A percentile compares a stretch with the other conserved stretches of the same genome.
phyloP scores from a whole-genome alignment of 192 early-diverging fungal genomes.

The Glomus cerebriforme region DNA sequence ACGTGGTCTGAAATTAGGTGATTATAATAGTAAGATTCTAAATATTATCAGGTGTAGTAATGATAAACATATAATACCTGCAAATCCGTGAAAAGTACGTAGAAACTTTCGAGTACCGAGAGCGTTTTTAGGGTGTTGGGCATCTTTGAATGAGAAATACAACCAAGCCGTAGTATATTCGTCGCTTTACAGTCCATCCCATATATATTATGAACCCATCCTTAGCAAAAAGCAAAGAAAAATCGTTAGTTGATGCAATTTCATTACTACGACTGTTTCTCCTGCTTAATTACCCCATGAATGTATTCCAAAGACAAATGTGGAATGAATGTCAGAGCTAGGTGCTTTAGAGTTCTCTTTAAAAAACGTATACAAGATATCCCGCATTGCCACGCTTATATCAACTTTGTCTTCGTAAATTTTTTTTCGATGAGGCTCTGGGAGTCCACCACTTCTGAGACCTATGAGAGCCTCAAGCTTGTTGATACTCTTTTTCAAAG shows the following conservation, averaged over 20 bases:
- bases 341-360: conserved; percentile 32
- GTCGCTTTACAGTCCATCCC: conserved; percentile 33
- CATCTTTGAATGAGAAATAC: conserved; percentile 23
- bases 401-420: conserved; percentile 32
- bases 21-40: conserved; percentile 21
- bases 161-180: conserved; percentile 24
- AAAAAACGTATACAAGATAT: conserved; percentile 32
- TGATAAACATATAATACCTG: conserved; percentile 27
- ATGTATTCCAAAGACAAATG: conserved; percentile 29
- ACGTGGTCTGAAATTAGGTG: conserved; percentile 22
- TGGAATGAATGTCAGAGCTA: conserved; percentile 21
- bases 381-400: conserved; percentile 30
- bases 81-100: conserved; percentile 11
- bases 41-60: conserved; percentile 10
- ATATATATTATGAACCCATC: conserved; percentile 23
- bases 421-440: conserved; percentile 32
- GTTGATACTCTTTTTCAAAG: conserved; percentile 33
- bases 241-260: conserved; percentile 1
- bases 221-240: conserved; percentile 22
- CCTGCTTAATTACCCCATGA: conserved; percentile 14
- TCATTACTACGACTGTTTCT: conserved; percentile 1
- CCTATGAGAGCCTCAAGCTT: conserved; percentile 32
- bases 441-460: conserved; percentile 31
- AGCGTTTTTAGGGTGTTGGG: conserved; percentile 24
- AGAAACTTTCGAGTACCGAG: conserved; percentile 26